Evolutionary conservation across 2,329 filamentous ascomycete genomes (phyloP), one percentile per base, ranked within the genome.

Genomic region (Colletotrichum chlorophyti): DNA sequence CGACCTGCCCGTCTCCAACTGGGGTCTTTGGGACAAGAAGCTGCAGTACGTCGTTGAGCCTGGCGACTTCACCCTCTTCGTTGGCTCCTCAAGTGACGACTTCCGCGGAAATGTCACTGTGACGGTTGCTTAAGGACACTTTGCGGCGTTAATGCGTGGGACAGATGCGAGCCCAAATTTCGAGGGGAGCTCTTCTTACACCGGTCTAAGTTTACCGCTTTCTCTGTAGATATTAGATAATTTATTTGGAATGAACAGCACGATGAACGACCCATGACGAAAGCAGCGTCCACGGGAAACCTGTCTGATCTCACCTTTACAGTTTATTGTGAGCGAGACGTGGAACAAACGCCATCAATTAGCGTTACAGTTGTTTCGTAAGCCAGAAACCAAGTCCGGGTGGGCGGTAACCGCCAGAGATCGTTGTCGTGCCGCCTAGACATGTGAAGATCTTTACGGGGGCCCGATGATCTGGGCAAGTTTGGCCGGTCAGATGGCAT

Each of bases 11-110:
- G 86, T 89, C 68, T 79, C 84, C 10, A 69, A 82, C 21, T 76
- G 88, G 61, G 81, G 81, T 9, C 75, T 86, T 1, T 87, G 84
- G 41, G 74, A 87, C 68, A 83, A 78, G 1, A 79, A 79, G 61
- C 89, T 91, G 86, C 74, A 87, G 69, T 91, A 91, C 70, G 86
- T 90, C 21, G 88, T 92, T 32, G 90, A 92, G 78, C 83, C 83
- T 3, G 89, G 89, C 2, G 81, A 87, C 35, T 92, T 91, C 69
- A 72, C 79, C 5, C 75, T 91, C 9, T 76, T 80, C 52, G 81
- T 88, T 14, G 89, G 88, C n/a, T 79, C 76, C 50, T 83, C 81
- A 21, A 88, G 85, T 64, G 74, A 74, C 52, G 81, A 87, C 69
- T 67, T 88, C 53, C 79, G 79, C 62, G 76, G 75, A 0, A 87